These are phyloP conservation scores for Eutypella sp. DNA, from an alignment of 2,329 filamentous ascomycete genomes.

Conservation along the genomic window DNA sequence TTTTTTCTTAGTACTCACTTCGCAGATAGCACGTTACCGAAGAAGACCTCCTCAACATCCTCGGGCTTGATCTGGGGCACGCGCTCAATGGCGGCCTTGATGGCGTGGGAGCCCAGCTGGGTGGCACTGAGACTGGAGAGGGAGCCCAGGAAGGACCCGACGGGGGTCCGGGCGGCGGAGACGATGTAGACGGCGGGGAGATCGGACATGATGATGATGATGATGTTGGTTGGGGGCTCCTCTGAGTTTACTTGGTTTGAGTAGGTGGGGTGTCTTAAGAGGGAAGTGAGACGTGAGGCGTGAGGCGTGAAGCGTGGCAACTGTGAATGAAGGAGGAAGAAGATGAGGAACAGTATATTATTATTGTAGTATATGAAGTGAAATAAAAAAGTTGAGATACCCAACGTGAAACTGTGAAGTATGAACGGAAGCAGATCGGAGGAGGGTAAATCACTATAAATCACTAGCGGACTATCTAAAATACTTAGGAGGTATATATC, in stretches of 20 bases:
- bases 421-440: too few species aligned
- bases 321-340: not conserved
- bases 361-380: too few species aligned
- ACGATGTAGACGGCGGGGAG: constrained; percentile 93
- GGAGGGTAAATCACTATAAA: too few species aligned
- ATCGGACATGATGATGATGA: constrained; percentile 59
- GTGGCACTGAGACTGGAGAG: constrained; percentile 81
- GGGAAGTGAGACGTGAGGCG: not conserved
- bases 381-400: too few species aligned
- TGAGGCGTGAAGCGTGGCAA: not conserved
- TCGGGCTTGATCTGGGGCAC: constrained; percentile 81
- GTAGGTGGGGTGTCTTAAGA: constrained; percentile 1
- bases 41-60: constrained; percentile 93
- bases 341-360: not conserved
- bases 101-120: constrained; percentile 84
- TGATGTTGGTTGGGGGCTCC: not conserved
- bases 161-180: constrained; percentile 81
- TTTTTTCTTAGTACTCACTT: constrained; percentile 74
- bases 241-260: constrained; percentile 7
- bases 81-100: constrained; percentile 85
- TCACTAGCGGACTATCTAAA: too few species aligned
- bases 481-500: too few species aligned
- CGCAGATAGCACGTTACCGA: constrained; percentile 95
- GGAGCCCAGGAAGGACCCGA: constrained; percentile 94
- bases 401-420: too few species aligned